Conservation (phyloP, 108 stramenopile species). For the Asterionellopsis glacialis region DNA sequence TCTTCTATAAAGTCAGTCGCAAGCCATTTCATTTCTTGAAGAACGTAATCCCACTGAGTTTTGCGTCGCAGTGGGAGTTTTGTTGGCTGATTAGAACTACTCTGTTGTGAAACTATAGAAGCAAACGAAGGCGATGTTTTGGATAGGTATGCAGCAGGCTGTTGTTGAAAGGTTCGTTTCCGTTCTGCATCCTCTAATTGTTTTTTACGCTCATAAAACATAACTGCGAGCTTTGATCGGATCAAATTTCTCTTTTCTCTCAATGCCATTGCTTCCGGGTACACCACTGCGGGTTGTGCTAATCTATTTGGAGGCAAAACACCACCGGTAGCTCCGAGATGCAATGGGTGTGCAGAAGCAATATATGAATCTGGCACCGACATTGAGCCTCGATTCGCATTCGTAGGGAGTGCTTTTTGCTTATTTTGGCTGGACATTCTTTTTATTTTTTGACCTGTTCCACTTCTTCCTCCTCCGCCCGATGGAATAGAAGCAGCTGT, state of each 20-base stretch:
- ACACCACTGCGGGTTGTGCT: constrained; percentile 21
- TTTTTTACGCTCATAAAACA: constrained; percentile 10
- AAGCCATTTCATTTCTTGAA: constrained; percentile 89
- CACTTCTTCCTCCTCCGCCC: background rate
- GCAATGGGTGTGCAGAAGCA: background rate
- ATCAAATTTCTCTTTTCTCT: constrained; percentile 32
- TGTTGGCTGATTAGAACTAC: background rate
- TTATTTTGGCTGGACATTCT: too few relatives aligned
- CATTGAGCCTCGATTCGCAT: too few relatives aligned
- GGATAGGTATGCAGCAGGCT: background rate
- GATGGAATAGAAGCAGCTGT: background rate
- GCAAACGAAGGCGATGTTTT: background rate
- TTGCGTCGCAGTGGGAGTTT: constrained; percentile 53
- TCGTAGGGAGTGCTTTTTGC: too few relatives aligned
- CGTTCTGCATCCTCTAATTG: background rate
- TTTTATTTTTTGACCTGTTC: too few relatives aligned
- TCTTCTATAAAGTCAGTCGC: constrained; percentile 86
- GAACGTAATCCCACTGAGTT: constrained; percentile 79
- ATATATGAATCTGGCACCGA: too few relatives aligned
- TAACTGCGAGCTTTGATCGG: constrained; percentile 8
- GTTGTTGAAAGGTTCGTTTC: background rate
- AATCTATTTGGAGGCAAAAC: constrained; percentile 13
- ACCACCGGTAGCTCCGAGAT: background rate
- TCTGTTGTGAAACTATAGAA: constrained; percentile 5
- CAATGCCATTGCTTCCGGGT: constrained; percentile 34